phyloP scores from a whole-genome alignment of 345 rosid genomes.

The Dimocarpus longan region DNA sequence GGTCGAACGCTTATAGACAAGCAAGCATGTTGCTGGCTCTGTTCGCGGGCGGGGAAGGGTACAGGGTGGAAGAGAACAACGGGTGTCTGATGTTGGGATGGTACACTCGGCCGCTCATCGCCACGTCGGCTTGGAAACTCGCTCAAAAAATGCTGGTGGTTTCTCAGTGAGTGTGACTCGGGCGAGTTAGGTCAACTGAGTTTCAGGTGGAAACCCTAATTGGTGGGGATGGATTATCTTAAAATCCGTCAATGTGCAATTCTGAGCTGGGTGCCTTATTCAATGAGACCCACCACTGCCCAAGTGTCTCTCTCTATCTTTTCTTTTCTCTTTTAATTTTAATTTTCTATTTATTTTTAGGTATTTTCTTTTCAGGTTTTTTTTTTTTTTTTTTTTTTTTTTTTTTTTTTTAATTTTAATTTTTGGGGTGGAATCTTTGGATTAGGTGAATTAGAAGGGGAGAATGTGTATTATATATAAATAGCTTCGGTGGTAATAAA shows the following conservation, averaged over 20 bases:
- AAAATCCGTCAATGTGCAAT: conserved; percentile 25
- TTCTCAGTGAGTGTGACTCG: conserved; percentile 38
- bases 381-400: too few relatives aligned
- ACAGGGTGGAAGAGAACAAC: conserved; percentile 75
- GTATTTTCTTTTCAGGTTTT: conserved; percentile 1
- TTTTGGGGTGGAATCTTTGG: conserved; percentile 21
- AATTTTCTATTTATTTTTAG: conserved; percentile 13
- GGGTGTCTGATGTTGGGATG: conserved; percentile 89
- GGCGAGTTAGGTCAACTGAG: neutral
- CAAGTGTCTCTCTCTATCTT: neutral
- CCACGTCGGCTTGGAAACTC: conserved; percentile 85
- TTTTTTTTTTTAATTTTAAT: neutral
- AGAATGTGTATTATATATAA: conserved; percentile 21
- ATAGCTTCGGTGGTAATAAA: conserved; percentile 15
- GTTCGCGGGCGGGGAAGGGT: conserved; percentile 81
- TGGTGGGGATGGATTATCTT: conserved; percentile 5
- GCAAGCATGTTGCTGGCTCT: conserved; percentile 76
- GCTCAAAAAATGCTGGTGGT: conserved; percentile 7
- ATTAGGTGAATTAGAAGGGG: conserved; percentile 25
- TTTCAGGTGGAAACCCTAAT: conserved; percentile 1
- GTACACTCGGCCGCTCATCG: conserved; percentile 82
- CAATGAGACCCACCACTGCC: conserved; percentile 32
- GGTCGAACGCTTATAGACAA: conserved; percentile 88
- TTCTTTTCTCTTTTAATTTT: neutral
- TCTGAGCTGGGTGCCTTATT: conserved; percentile 34